These are phyloP conservation scores for Clathrus columnatus DNA, from an alignment of 768 basidiomycete genomes.

Conservation along the genomic window DNA sequence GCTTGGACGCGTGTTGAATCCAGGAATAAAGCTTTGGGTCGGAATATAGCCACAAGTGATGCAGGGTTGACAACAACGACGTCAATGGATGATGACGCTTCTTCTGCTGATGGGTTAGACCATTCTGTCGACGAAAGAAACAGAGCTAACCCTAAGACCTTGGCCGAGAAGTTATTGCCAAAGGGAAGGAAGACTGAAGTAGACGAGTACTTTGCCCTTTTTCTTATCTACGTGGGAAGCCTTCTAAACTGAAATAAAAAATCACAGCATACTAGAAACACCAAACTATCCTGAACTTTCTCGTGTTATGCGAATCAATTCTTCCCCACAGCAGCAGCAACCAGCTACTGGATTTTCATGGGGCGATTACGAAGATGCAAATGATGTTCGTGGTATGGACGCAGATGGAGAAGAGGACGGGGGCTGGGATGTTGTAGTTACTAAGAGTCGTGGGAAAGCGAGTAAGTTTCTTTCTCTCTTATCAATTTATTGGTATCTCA, in stretches of 20 bases:
- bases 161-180: conserved; percentile 58
- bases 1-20: conserved; percentile 69
- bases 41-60: conserved; percentile 30
- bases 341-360: conserved; percentile 62
- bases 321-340: conserved; percentile 40
- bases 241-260: not conserved
- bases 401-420: conserved; percentile 69
- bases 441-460: conserved; percentile 36
- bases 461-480: conserved; percentile 18
- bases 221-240: not conserved
- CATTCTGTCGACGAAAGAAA: conserved; percentile 5
- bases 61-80: conserved; percentile 44
- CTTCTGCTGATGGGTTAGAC: conserved; percentile 8
- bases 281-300: conserved; percentile 46
- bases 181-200: conserved; percentile 57
- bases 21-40: conserved; percentile 20
- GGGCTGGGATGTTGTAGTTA: conserved; percentile 62
- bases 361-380: conserved; percentile 66
- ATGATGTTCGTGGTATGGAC: conserved; percentile 36
- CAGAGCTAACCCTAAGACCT: conserved; percentile 22
- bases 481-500: conserved; percentile 25
- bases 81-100: conserved; percentile 16
- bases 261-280: conserved; percentile 55
- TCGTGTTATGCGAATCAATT: conserved; percentile 64
- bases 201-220: conserved; percentile 50